phyloP scores from a whole-genome alignment of 2,329 filamentous ascomycete genomes.

The Microdochium trichocladiopsis region DNA sequence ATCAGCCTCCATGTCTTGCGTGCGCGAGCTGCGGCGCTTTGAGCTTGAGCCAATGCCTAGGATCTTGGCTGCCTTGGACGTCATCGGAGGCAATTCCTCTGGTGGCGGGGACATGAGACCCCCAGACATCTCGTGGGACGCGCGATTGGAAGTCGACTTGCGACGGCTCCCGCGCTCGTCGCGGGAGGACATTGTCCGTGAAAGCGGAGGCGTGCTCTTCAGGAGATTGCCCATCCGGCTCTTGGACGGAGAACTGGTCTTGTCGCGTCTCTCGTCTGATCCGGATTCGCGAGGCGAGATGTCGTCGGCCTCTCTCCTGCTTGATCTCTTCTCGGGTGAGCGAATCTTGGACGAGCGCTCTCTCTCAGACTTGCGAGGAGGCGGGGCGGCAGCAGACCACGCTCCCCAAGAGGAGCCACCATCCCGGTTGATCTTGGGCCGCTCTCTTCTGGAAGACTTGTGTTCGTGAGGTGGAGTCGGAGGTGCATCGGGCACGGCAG shows the following conservation, averaged over 20 bases:
- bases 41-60: slow-evolving; percentile 49
- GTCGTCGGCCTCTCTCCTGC: slow-evolving; percentile 56
- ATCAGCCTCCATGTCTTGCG: slow-evolving; percentile 31
- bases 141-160: slow-evolving; percentile 57
- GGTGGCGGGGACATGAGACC: slow-evolving; percentile 67
- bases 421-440: slow-evolving; percentile 68
- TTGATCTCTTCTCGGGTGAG: slow-evolving; percentile 53
- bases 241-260: slow-evolving; percentile 38
- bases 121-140: slow-evolving; percentile 58
- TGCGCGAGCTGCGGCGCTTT: slow-evolving; percentile 36
- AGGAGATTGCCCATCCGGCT: slow-evolving; percentile 60
- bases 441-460: slow-evolving; percentile 64
- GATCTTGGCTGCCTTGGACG: slow-evolving; percentile 72
- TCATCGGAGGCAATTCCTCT: slow-evolving; percentile 57
- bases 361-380: slow-evolving; percentile 43
- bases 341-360: slow-evolving; percentile 52
- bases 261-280: slow-evolving; percentile 47
- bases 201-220: slow-evolving; percentile 57
- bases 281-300: slow-evolving; percentile 61
- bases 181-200: slow-evolving; percentile 62
- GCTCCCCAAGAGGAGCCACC: slow-evolving; percentile 65
- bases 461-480: slow-evolving; percentile 46
- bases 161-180: slow-evolving; percentile 51
- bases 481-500: slow-evolving; percentile 39
- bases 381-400: slow-evolving; percentile 53